A percentile compares a stretch with the other conserved stretches of the same genome.
Evolutionary conservation across 2,329 filamentous ascomycete species (phyloP).

Genomic region (Microdochium nivale): DNA sequence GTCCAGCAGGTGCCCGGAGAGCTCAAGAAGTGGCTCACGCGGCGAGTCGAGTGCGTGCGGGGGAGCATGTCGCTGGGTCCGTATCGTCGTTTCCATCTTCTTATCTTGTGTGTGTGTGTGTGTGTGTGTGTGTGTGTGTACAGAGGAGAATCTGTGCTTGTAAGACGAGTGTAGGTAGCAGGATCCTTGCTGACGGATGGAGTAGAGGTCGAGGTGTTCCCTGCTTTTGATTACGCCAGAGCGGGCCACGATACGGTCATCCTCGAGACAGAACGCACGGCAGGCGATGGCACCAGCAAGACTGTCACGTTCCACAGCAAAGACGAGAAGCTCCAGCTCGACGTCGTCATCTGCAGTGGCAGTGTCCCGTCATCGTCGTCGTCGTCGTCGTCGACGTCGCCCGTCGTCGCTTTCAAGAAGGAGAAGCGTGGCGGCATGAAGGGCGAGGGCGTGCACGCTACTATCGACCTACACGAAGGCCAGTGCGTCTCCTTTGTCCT

Average conservation of each 20-base stretch:
- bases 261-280: slow-evolving; percentile 30
- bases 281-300: slow-evolving; percentile 39
- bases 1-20: slow-evolving; percentile 46
- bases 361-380: slow-evolving; percentile 35
- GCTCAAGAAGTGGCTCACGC: slow-evolving; percentile 62
- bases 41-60: slow-evolving; percentile 65
- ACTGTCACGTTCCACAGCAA: slow-evolving; percentile 55
- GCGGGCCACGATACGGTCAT: slow-evolving; percentile 54
- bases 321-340: slow-evolving; percentile 53
- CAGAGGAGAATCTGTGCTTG: too few species aligned
- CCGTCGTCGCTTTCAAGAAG: slow-evolving; percentile 46
- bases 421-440: slow-evolving; percentile 40
- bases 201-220: slow-evolving; percentile 60
- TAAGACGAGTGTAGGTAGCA: too few species aligned
- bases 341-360: slow-evolving; percentile 57
- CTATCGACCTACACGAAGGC: slow-evolving; percentile 52
- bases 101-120: background rate
- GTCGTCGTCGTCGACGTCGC: slow-evolving; percentile 44
- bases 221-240: slow-evolving; percentile 62
- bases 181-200: background rate
- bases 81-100: slow-evolving; percentile 1
- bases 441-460: slow-evolving; percentile 55
- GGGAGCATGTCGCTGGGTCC: slow-evolving; percentile 53
- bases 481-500: slow-evolving; percentile 63
- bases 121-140: too few species aligned